phyloP scores from a whole-genome alignment of 2,329 filamentous ascomycete species.

The Exophiala spinifera region DNA sequence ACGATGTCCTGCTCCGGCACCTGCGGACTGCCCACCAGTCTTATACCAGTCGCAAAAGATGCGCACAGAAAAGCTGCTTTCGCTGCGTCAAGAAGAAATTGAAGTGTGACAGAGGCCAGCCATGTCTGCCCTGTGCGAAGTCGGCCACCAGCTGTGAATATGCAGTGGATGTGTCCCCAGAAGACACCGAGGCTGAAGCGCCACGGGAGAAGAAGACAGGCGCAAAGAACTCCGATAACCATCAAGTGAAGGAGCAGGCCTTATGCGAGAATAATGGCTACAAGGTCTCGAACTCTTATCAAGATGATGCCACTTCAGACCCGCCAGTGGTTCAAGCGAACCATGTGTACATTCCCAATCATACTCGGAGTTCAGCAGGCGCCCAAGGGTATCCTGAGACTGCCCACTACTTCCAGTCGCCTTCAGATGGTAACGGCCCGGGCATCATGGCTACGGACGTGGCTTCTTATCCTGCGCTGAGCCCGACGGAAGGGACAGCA shows the following conservation, averaged over 20 bases:
- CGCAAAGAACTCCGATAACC: neutral
- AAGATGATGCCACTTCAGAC: neutral
- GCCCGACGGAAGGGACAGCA: constrained; percentile 9
- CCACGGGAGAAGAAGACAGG: constrained; percentile 11
- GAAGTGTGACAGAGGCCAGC: constrained; percentile 18
- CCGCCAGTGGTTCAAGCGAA: neutral
- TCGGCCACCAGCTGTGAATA: constrained; percentile 14
- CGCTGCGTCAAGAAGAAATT: constrained; percentile 24
- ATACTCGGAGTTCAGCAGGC: neutral
- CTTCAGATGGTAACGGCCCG: constrained; percentile 6
- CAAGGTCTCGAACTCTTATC: neutral
- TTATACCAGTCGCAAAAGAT: constrained; percentile 12
- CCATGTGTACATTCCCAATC: neutral
- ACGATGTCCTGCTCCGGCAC: constrained; percentile 23
- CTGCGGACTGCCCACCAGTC: constrained; percentile 22
- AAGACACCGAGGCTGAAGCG: neutral
- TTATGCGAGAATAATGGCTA: constrained; percentile 1
- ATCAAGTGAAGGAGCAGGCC: constrained; percentile 5
- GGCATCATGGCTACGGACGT: constrained; percentile 15
- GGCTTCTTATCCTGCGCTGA: constrained; percentile 13
- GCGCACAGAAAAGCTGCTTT: constrained; percentile 22
- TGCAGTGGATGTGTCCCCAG: constrained; percentile 4
- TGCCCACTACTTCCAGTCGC: constrained; percentile 8
- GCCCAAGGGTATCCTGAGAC: constrained; percentile 1
- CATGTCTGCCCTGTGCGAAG: constrained; percentile 16